A percentile compares a stretch with the other conserved stretches of the same genome.
Evolutionary conservation across 768 basidiomycete species (phyloP).

Genomic region (Kwoniella dejecticola): DNA sequence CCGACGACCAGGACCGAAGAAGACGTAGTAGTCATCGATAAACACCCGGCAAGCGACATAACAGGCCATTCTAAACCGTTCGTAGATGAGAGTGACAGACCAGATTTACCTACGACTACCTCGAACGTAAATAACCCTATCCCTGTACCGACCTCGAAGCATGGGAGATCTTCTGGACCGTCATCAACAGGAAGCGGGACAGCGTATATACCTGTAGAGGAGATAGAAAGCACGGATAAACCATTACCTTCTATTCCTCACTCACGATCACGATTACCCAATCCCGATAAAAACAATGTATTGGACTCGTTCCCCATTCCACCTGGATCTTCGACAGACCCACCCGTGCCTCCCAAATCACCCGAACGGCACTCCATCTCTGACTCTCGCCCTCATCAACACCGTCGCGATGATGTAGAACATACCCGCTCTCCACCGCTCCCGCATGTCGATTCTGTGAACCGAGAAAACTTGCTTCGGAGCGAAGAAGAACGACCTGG

Average conservation of each 20-base stretch:
- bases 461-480: neutral
- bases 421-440: slow-evolving; percentile 19
- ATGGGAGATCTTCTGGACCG: neutral
- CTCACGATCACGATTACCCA: neutral
- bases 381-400: neutral
- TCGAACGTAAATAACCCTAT: slow-evolving; percentile 35
- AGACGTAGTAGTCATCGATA: slow-evolving; percentile 20
- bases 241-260: slow-evolving; percentile 21
- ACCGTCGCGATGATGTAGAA: neutral
- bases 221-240: slow-evolving; percentile 6
- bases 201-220: slow-evolving; percentile 5
- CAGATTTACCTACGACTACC: slow-evolving; percentile 33
- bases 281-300: neutral
- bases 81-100: slow-evolving; percentile 25
- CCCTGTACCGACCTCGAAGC: slow-evolving; percentile 12
- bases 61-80: slow-evolving; percentile 25
- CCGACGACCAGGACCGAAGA: neutral
- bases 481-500: slow-evolving; percentile 14
- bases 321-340: neutral
- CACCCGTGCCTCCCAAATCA: neutral
- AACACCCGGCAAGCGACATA: neutral
- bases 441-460: slow-evolving; percentile 21
- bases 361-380: neutral
- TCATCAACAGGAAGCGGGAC: neutral
- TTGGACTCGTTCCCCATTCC: slow-evolving; percentile 11